Evolutionary conservation across 2,329 filamentous ascomycete genomes (phyloP).

Genomic region (Nemania serpens): DNA sequence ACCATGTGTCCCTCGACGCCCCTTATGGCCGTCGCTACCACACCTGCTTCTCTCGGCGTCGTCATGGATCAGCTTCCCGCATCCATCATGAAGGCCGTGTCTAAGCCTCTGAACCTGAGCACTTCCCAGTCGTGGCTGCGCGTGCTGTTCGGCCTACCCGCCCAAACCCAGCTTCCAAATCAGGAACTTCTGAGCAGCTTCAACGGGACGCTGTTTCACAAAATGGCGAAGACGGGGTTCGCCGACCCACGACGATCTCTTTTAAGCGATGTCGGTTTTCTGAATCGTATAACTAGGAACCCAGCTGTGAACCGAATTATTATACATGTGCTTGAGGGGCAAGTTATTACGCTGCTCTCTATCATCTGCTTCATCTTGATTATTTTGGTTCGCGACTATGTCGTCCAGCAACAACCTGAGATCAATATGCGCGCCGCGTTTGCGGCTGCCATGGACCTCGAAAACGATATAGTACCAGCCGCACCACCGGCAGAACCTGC

Average conservation of each 20-base stretch:
- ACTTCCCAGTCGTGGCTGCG: conserved; percentile 42
- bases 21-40: conserved; percentile 46
- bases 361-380: conserved; percentile 96
- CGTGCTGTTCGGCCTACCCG: conserved; percentile 35
- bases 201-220: conserved; percentile 34
- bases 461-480: conserved; percentile 37
- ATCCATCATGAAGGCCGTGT: conserved; percentile 37
- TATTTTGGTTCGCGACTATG: conserved; percentile 95
- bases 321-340: conserved; percentile 85
- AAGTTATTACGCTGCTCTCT: conserved; percentile 88
- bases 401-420: conserved; percentile 95
- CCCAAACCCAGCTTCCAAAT: conserved; percentile 22
- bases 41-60: conserved; percentile 43
- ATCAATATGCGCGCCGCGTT: conserved; percentile 78
- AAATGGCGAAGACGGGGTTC: conserved; percentile 26
- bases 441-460: conserved; percentile 53
- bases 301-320: conserved; percentile 76
- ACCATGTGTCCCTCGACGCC: conserved; percentile 48
- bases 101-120: conserved; percentile 42
- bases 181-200: conserved; percentile 29
- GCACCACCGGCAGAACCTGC: not conserved
- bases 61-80: conserved; percentile 45
- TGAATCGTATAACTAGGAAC: conserved; percentile 69
- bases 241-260: conserved; percentile 48
- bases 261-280: conserved; percentile 60